Evolutionary conservation across 2,329 filamentous ascomycete genomes (phyloP).

Genomic region (Fusarium paranaense): DNA sequence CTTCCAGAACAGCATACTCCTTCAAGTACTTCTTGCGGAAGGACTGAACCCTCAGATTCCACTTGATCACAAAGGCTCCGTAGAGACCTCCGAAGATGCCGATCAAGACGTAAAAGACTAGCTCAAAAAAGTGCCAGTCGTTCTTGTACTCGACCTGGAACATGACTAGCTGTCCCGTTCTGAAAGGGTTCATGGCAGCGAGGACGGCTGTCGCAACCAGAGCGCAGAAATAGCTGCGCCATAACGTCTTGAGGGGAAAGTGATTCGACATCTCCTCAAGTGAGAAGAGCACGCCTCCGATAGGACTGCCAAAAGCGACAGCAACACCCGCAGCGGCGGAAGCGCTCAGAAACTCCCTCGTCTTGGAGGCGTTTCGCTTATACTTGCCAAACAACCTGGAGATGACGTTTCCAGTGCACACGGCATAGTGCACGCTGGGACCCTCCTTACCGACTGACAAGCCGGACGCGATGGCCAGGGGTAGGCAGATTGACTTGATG

Average conservation of each 20-base stretch:
- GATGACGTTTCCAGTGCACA: constrained; percentile 97
- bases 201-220: constrained; percentile 93
- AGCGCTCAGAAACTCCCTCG: constrained; percentile 92
- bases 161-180: constrained; percentile 98
- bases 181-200: constrained; percentile 96
- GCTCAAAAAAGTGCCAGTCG: constrained; percentile 97
- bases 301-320: constrained; percentile 96
- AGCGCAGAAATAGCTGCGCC: constrained; percentile 98
- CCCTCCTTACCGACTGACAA: constrained; percentile 97
- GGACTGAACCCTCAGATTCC: constrained; percentile 90
- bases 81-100: constrained; percentile 95
- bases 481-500: constrained; percentile 93
- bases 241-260: constrained; percentile 96
- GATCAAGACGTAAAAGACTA: constrained; percentile 90
- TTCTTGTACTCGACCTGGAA: constrained; percentile 97
- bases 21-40: constrained; percentile 94
- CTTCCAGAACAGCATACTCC: constrained; percentile 87
- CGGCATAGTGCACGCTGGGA: constrained; percentile 98
- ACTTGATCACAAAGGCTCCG: constrained; percentile 96
- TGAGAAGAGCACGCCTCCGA: constrained; percentile 95
- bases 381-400: constrained; percentile 95
- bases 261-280: constrained; percentile 98
- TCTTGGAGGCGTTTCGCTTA: constrained; percentile 90
- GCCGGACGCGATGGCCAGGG: constrained; percentile 92
- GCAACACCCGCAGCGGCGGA: constrained; percentile 95